A percentile compares a stretch with the other conserved stretches of the same genome.
Evolutionary conservation across 495 filamentous ascomycete genomes (phyloP).

Genomic region (Aspergillus panamensis): DNA sequence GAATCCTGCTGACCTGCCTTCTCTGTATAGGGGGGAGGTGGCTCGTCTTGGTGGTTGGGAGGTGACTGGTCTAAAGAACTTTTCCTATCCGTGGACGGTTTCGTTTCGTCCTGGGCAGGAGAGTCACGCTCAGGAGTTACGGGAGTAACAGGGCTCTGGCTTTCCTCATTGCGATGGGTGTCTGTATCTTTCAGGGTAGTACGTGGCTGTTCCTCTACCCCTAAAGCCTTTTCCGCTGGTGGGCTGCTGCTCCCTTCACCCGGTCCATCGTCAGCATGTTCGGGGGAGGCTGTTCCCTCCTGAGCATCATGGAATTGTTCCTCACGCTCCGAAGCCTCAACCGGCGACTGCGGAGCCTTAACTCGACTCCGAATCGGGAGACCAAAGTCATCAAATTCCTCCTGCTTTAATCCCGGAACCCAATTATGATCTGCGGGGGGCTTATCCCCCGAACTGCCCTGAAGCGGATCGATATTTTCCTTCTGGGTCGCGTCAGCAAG

Average conservation of each 20-base stretch:
- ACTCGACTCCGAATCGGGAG: constrained; percentile 39
- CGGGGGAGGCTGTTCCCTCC: constrained; percentile 7
- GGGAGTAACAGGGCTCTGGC: neutral
- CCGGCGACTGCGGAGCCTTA: constrained; percentile 16
- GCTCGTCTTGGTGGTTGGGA: constrained; percentile 9
- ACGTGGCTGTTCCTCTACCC: neutral
- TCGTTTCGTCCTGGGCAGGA: neutral
- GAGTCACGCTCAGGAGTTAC: constrained; percentile 1
- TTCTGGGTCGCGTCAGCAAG: constrained; percentile 17
- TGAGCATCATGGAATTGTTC: constrained; percentile 25
- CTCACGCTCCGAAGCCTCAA: constrained; percentile 20
- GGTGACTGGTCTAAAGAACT: neutral
- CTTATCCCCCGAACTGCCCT: constrained; percentile 7
- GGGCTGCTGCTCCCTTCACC: constrained; percentile 8
- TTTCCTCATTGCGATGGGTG: neutral
- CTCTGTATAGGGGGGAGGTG: constrained; percentile 23
- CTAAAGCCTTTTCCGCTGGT: constrained; percentile 2
- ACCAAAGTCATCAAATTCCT: constrained; percentile 45
- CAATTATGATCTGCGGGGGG: constrained; percentile 6
- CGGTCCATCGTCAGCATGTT: constrained; percentile 3
- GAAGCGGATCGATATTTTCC: constrained; percentile 18
- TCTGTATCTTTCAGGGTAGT: neutral
- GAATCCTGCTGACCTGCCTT: constrained; percentile 12
- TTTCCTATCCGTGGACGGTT: constrained; percentile 5
- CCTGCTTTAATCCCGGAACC: neutral